phyloP scores from a whole-genome alignment of 495 filamentous ascomycete genomes.

The Gamarada debralockiae region DNA sequence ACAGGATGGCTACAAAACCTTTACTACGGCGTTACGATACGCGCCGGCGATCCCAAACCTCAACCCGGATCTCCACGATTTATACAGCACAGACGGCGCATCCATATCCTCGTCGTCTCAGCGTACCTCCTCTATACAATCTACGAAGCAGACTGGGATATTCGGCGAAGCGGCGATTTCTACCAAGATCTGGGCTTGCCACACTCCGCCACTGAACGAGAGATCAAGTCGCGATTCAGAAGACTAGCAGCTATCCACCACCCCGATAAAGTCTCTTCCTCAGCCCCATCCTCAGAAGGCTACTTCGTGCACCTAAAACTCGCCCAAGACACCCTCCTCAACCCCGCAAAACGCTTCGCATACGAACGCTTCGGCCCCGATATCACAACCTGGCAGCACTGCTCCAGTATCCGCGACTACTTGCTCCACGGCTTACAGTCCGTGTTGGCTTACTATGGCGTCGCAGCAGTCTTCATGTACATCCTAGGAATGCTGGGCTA shows the following conservation, averaged over 20 bases:
- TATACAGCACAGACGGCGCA: constrained; percentile 68
- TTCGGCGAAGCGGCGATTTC: constrained; percentile 67
- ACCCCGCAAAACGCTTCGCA: constrained; percentile 79
- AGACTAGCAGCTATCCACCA: constrained; percentile 81
- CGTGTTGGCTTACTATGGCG: constrained; percentile 58
- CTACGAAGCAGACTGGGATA: constrained; percentile 83
- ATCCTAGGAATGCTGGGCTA: constrained; percentile 73
- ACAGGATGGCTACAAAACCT: constrained; percentile 74
- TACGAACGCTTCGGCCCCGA: constrained; percentile 90
- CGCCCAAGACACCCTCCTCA: constrained; percentile 77
- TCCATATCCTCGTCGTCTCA: constrained; percentile 76
- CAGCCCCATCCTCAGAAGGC: constrained; percentile 38
- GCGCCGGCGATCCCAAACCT: constrained; percentile 82
- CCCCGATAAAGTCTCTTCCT: constrained; percentile 69
- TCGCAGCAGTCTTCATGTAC: constrained; percentile 57
- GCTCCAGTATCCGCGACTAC: constrained; percentile 70
- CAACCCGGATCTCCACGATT: constrained; percentile 66
- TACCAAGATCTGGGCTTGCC: constrained; percentile 71
- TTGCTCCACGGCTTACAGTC: constrained; percentile 57
- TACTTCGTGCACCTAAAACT: constrained; percentile 80
- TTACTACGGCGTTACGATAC: constrained; percentile 87
- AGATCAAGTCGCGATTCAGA: constrained; percentile 80
- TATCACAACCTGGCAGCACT: constrained; percentile 62
- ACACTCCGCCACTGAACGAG: constrained; percentile 63
- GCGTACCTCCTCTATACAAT: constrained; percentile 89